A percentile compares a stretch with the other conserved stretches of the same genome.
These are phyloP conservation scores for Paxillus rubicundulus DNA, from an alignment of 768 basidiomycete genomes.

Conservation along the genomic window DNA sequence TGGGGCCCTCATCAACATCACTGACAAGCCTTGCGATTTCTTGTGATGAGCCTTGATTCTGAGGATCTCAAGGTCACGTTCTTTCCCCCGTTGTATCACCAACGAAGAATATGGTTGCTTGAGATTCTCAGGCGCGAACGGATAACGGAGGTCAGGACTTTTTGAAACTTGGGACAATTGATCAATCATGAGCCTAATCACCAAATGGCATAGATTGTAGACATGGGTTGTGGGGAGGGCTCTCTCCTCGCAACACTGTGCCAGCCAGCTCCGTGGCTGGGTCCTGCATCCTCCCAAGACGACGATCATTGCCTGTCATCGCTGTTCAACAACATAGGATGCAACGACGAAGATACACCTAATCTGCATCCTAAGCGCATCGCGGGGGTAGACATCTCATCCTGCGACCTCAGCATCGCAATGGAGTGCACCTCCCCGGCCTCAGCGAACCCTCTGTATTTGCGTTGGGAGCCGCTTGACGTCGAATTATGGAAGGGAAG, in stretches of 20 bases:
- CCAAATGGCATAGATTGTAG: constrained; percentile 54
- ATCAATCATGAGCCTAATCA: background rate
- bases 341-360: constrained; percentile 41
- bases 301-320: constrained; percentile 19
- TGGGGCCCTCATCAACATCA: constrained; percentile 1
- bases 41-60: constrained; percentile 17
- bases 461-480: constrained; percentile 67
- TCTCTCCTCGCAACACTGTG: constrained; percentile 65
- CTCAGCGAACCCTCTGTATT: constrained; percentile 27
- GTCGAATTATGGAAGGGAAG: constrained; percentile 75
- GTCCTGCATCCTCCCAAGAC: constrained; percentile 26
- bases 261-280: constrained; percentile 72
- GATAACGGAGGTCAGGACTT: constrained; percentile 46
- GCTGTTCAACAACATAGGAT: constrained; percentile 20
- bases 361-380: constrained; percentile 58
- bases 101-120: constrained; percentile 71
- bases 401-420: constrained; percentile 53
- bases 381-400: constrained; percentile 68
- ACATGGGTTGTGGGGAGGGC: constrained; percentile 85
- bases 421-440: constrained; percentile 46
- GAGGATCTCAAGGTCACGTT: constrained; percentile 52
- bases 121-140: constrained; percentile 56
- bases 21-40: constrained; percentile 1
- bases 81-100: constrained; percentile 63
- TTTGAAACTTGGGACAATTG: background rate